These are phyloP conservation scores for Cercospora sp. DNA, from an alignment of 2,329 filamentous ascomycete genomes.

Conservation along the genomic window DNA sequence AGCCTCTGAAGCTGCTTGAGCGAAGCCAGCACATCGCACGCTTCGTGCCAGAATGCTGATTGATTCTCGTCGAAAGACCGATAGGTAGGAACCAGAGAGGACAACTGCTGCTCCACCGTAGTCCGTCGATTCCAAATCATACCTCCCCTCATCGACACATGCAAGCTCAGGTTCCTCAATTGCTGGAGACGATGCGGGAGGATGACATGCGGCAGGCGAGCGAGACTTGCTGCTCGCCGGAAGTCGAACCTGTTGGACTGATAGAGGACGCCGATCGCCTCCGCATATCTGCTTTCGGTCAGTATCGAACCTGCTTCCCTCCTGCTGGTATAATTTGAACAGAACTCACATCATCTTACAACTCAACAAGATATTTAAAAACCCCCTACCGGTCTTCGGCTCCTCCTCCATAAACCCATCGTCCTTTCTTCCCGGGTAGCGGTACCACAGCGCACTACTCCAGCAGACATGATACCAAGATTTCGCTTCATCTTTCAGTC, in stretches of 20 bases:
- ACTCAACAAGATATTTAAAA: not conserved
- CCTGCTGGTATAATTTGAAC: no score
- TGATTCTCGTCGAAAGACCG: no score
- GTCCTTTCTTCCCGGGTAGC: not conserved
- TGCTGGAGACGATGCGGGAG: not conserved
- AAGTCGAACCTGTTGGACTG: not conserved
- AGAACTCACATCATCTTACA: not conserved
- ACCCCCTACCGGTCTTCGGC: not conserved
- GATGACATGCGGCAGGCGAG: not conserved
- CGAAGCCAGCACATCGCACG: not conserved
- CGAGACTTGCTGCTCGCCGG: not conserved
- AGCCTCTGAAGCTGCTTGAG: not conserved
- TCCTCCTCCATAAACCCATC: not conserved
- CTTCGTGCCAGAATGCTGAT: not conserved
- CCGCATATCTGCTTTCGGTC: not conserved
- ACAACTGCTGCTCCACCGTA: no score
- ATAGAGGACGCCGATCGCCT: not conserved
- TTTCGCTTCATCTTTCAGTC: no score
- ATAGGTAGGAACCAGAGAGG: no score
- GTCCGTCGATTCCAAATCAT: no score
- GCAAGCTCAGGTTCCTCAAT: not conserved
- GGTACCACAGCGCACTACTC: not conserved
- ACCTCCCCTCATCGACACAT: no score
- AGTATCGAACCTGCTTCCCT: no score
- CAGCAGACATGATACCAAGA: not conserved